Conservation (phyloP, 805 yeast genomes). For the Torulaspora maleeae region DNA sequence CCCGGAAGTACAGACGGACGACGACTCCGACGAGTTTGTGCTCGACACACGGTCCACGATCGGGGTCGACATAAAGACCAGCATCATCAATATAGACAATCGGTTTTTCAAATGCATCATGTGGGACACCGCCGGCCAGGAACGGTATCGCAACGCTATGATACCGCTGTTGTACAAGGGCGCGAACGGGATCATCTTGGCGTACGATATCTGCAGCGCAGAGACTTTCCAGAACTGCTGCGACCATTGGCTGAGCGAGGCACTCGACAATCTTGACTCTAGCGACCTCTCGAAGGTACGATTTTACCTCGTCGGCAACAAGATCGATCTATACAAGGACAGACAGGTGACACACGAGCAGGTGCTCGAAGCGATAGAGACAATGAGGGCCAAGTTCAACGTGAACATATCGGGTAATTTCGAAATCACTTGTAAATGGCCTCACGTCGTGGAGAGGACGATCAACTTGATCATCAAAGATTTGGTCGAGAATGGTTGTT, state of each 20-base stretch:
- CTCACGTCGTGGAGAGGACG: slow-evolving; percentile 37
- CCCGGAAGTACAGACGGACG: slow-evolving; percentile 13
- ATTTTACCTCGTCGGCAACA: slow-evolving; percentile 45
- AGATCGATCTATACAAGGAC: slow-evolving; percentile 36
- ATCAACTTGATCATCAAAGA: slow-evolving; percentile 40
- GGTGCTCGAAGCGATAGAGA: slow-evolving; percentile 34
- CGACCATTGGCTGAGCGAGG: slow-evolving; percentile 42
- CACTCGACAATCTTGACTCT: slow-evolving; percentile 33
- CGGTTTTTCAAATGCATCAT: slow-evolving; percentile 41
- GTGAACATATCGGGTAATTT: slow-evolving; percentile 40
- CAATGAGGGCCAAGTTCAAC: slow-evolving; percentile 30
- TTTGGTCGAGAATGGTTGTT: slow-evolving; percentile 39
- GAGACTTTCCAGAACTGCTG: slow-evolving; percentile 38
- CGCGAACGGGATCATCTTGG: slow-evolving; percentile 43
- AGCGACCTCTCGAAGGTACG: slow-evolving; percentile 33
- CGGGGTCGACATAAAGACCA: slow-evolving; percentile 46
- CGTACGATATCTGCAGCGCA: slow-evolving; percentile 42
- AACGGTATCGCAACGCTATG: slow-evolving; percentile 43
- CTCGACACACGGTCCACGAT: slow-evolving; percentile 40
- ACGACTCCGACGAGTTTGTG: slow-evolving; percentile 32
- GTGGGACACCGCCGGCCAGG: slow-evolving; percentile 53
- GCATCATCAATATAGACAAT: slow-evolving; percentile 42
- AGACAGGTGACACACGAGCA: slow-evolving; percentile 40
- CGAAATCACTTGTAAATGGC: slow-evolving; percentile 46
- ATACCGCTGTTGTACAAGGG: slow-evolving; percentile 44